Percentiles rank a stretch among this genome's conserved stretches.
phyloP scores from a whole-genome alignment of 208 protist species.

The Leishmania mexicana region DNA sequence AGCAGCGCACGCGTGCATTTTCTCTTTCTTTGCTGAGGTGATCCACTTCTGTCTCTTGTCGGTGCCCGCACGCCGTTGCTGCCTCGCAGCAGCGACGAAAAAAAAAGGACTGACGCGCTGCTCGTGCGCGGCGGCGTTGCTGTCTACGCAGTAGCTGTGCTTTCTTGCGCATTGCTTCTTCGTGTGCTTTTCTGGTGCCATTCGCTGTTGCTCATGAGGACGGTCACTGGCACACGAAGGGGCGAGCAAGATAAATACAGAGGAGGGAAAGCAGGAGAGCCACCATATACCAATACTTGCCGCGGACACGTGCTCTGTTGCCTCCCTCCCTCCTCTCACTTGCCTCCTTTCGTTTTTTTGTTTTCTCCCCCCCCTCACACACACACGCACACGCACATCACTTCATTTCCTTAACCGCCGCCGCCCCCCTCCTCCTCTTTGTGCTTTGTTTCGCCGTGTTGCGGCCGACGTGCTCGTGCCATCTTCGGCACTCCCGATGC shows the following conservation, averaged over 20 bases:
- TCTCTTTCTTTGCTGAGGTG: background rate
- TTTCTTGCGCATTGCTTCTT: conserved; percentile 1
- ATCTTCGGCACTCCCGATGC: no score
- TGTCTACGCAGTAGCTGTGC: background rate
- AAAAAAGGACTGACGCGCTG: background rate
- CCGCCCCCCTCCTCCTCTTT: background rate
- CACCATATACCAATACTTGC: background rate
- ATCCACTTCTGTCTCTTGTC: background rate
- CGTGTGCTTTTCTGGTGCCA: conserved; percentile 4
- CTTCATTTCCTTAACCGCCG: background rate
- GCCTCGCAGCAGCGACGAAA: background rate
- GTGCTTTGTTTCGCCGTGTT: background rate
- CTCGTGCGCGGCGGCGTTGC: background rate
- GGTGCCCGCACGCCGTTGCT: background rate
- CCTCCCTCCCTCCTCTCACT: background rate
- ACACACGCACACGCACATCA: no score
- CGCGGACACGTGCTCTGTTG: background rate
- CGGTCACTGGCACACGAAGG: background rate
- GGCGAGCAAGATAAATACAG: no score
- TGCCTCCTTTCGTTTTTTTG: background rate
- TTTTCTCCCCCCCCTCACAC: no score
- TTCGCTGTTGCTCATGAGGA: background rate
- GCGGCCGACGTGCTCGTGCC: no score
- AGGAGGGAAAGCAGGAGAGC: background rate
- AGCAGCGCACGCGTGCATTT: background rate